Conservation (phyloP, 192 early-diverging fungal genomes). For the Rhizoclosmatium globosum region DNA sequence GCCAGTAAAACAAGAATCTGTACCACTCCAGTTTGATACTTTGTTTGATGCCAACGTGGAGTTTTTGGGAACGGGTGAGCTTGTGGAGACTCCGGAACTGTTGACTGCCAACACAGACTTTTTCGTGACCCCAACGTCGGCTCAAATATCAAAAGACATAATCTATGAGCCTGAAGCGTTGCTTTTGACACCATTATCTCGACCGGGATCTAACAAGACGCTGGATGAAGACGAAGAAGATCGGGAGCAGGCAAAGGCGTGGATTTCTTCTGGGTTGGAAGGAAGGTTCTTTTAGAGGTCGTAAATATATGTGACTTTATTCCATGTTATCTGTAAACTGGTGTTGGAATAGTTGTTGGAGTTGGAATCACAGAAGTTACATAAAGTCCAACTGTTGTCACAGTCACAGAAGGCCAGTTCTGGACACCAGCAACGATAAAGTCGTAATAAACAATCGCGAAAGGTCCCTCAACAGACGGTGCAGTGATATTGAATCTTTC, state of each 20-base stretch:
- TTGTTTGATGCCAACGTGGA: conserved; percentile 12
- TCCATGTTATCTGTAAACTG: background rate
- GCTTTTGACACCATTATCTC: conserved; percentile 28
- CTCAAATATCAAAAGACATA: conserved; percentile 8
- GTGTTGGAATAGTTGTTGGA: background rate
- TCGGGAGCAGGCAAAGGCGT: conserved; percentile 20
- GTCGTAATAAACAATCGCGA: conserved; percentile 24
- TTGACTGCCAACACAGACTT: conserved; percentile 1
- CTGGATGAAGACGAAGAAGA: conserved; percentile 38
- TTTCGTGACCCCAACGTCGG: conserved; percentile 12
- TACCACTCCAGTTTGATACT: background rate
- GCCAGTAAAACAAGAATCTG: background rate
- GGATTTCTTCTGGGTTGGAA: conserved; percentile 27
- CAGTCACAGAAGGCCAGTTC: conserved; percentile 7
- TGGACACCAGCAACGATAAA: conserved; percentile 6
- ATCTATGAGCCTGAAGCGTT: conserved; percentile 23
- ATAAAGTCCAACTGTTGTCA: background rate
- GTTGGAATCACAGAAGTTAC: background rate
- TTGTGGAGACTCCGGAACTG: background rate
- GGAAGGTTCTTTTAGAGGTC: background rate
- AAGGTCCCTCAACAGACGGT: conserved; percentile 4
- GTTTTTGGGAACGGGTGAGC: background rate
- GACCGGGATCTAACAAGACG: conserved; percentile 25
- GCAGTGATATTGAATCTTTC: conserved; percentile 5
- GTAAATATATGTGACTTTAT: background rate